These are phyloP conservation scores for Epichloe typhina DNA, from an alignment of 2,329 filamentous ascomycete species.

Conservation along the genomic window DNA sequence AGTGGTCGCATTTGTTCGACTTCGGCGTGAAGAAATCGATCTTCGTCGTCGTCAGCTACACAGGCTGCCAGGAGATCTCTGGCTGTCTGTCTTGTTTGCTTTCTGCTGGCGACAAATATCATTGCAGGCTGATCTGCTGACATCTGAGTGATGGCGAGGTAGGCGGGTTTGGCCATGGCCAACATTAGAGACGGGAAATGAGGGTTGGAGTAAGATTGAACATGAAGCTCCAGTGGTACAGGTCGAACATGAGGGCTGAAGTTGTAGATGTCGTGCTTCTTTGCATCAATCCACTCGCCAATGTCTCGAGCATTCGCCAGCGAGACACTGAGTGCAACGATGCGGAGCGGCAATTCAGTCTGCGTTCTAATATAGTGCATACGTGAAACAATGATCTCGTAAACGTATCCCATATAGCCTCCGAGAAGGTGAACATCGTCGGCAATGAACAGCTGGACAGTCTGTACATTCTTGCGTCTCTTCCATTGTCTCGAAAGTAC, in stretches of 20 bases:
- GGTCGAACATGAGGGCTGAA: slow-evolving; percentile 88
- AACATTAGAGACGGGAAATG: slow-evolving; percentile 98
- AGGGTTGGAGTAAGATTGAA: slow-evolving; percentile 89
- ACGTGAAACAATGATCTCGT: slow-evolving; percentile 92
- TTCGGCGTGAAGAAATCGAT: slow-evolving; percentile 81
- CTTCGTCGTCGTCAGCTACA: slow-evolving; percentile 78
- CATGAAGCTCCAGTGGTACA: slow-evolving; percentile 80
- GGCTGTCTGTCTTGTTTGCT: slow-evolving; percentile 80
- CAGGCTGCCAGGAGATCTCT: slow-evolving; percentile 80
- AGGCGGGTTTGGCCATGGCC: slow-evolving; percentile 92
- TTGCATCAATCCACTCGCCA: slow-evolving; percentile 95
- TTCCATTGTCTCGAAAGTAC: slow-evolving; percentile 93
- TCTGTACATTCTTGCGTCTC: slow-evolving; percentile 86
- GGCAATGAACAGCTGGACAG: slow-evolving; percentile 80
- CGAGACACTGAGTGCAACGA: slow-evolving; percentile 82
- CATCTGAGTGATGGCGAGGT: slow-evolving; percentile 75
- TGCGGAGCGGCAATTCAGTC: slow-evolving; percentile 70
- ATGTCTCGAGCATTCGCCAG: slow-evolving; percentile 87
- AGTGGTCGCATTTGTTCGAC: slow-evolving; percentile 71
- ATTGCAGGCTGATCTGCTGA: slow-evolving; percentile 82
- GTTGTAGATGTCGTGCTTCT: slow-evolving; percentile 97
- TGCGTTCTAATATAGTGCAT: slow-evolving; percentile 94
- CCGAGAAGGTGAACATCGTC: slow-evolving; percentile 93
- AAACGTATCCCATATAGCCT: slow-evolving; percentile 73
- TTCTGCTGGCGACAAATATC: slow-evolving; percentile 83